Evolutionary conservation across 495 filamentous ascomycete species (phyloP).

Genomic region (Lophium mytilinum): DNA sequence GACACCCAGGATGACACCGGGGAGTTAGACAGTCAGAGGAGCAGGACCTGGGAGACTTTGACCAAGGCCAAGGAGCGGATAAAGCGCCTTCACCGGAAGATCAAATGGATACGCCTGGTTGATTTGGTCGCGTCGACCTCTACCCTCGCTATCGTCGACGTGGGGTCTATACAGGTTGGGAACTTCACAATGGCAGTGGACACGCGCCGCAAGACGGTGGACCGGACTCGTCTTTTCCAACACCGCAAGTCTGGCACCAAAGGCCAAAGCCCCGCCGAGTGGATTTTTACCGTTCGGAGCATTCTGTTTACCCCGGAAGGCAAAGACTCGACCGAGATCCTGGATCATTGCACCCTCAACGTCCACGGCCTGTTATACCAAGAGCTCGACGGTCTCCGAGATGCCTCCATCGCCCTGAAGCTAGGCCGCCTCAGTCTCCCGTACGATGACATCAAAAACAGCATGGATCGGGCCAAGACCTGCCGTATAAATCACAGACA

Average conservation of each 20-base stretch:
- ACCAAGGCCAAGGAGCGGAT: slow-evolving; percentile 72
- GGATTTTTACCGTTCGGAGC: slow-evolving; percentile 80
- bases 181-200: slow-evolving; percentile 80
- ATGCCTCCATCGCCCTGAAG: slow-evolving; percentile 84
- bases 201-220: slow-evolving; percentile 82
- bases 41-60: slow-evolving; percentile 70
- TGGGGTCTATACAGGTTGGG: slow-evolving; percentile 77
- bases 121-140: slow-evolving; percentile 83
- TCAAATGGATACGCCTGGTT: slow-evolving; percentile 82
- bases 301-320: slow-evolving; percentile 82
- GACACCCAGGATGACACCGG: slow-evolving; percentile 13
- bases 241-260: slow-evolving; percentile 63
- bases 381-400: slow-evolving; percentile 75
- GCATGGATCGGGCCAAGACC: slow-evolving; percentile 45
- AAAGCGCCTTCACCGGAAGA: slow-evolving; percentile 75
- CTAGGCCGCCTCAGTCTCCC: slow-evolving; percentile 83
- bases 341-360: slow-evolving; percentile 83
- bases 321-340: slow-evolving; percentile 72
- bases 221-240: slow-evolving; percentile 82
- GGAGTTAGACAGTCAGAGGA: slow-evolving; percentile 37
- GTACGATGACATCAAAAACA: slow-evolving; percentile 72
- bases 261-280: slow-evolving; percentile 74
- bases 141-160: slow-evolving; percentile 61
- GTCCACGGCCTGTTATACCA: slow-evolving; percentile 90
- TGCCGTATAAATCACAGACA: slow-evolving; percentile 27